Conservation (phyloP, 2,329 filamentous ascomycete species). For the Xylariaceae sp. region DNA sequence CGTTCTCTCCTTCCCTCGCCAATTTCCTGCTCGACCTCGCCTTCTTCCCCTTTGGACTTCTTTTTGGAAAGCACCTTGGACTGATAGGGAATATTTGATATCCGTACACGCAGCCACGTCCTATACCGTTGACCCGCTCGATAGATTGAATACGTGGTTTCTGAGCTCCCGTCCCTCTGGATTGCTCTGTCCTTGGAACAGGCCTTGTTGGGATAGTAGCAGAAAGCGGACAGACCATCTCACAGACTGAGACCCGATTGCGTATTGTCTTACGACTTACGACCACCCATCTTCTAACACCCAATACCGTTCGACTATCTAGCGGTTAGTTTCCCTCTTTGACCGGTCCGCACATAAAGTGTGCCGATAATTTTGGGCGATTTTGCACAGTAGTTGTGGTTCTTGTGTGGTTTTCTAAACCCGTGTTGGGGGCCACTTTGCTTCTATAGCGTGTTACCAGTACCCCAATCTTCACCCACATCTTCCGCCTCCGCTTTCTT, state of each 20-base stretch:
- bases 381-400: too few relatives aligned
- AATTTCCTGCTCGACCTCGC: neutral
- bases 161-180: too few relatives aligned
- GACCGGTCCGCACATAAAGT: neutral
- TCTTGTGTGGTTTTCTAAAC: slow-evolving; percentile 2
- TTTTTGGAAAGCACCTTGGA: neutral
- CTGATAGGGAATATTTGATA: slow-evolving; percentile 1
- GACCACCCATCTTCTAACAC: too few relatives aligned
- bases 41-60: neutral
- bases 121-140: too few relatives aligned
- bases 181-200: slow-evolving; percentile 4
- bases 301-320: neutral
- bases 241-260: slow-evolving; percentile 2
- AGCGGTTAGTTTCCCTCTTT: slow-evolving; percentile 1
- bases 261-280: slow-evolving; percentile 12
- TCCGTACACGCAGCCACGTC: too few relatives aligned
- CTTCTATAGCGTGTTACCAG: neutral
- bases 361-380: too few relatives aligned
- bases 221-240: slow-evolving; percentile 7
- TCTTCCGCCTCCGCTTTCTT: slow-evolving; percentile 7
- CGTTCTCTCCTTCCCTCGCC: slow-evolving; percentile 3
- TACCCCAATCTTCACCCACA: too few relatives aligned
- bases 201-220: slow-evolving; percentile 4
- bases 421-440: slow-evolving; percentile 1
- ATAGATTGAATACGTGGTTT: too few relatives aligned